Base-by-base conservation (phyloP, 352 stramenopile genomes). In the Phytophthora melonis region DNA sequence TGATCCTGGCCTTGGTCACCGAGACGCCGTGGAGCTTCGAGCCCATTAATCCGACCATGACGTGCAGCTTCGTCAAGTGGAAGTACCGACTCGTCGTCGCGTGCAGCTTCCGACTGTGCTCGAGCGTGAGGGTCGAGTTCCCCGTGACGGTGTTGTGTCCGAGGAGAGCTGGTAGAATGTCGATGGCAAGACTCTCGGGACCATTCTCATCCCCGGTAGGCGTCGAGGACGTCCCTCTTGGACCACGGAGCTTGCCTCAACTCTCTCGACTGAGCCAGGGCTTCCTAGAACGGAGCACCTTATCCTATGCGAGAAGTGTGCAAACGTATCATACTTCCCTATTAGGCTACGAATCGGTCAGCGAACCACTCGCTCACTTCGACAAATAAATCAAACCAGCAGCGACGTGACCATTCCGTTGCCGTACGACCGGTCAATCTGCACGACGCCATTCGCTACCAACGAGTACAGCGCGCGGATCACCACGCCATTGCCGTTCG, bases 401-500 rank as follows among this genome's bases (percentile, higher is more conserved):
- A 93, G 62, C 8, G 78, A 90, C 5, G 86, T 93, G 27, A 92
- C 84, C 23, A 93, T 77, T 1, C 86, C 86, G 49, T 88, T 87
- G 30, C 82, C 82, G 55, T 84, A 87, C 3, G 82, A 90, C 10
- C 86, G 77, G 63, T 93, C 86, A 60, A 92, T 90, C 63, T 92
- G 86, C 68, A 93, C 84, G 6, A 90, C 71, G n/a, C 83, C 82
- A 45, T 88, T 90, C 30, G 80, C 86, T 13, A 93, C 82, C 3
- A 93, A 71, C 43, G 84, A 88, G 59, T 93, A 93, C 13, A 93
- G 74, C 27, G 86, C 86, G 10, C 86, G 82, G 45, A 89, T 82
- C 5, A 91, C 79, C 0, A 77, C 74, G 1, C 72, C 74, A 62
- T 79, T 87, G 32, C 71, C 79, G 58, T 82, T 80, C 4, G 71